Base-by-base conservation (phyloP, 2,329 filamentous ascomycete genomes). In the Ophiostoma pallidulum region DNA sequence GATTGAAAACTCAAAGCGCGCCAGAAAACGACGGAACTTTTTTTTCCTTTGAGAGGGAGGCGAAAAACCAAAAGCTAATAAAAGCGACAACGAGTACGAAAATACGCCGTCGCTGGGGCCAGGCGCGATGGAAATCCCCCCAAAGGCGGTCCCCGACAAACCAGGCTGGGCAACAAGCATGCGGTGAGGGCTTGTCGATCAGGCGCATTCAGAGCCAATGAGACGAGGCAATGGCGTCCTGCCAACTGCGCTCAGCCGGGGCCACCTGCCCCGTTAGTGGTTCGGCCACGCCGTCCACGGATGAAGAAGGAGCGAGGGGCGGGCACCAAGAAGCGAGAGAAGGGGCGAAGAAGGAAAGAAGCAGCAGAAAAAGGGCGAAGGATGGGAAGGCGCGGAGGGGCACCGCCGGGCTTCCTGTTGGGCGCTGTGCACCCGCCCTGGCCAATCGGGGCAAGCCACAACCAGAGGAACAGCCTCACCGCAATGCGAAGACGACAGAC, bases 241-340 rank as follows among this genome's bases (percentile, higher is more conserved):
- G 14, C 5, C 8, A n/a, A 31, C 33, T 38, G 42, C 33, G 33
- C n/a, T 22, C 18, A 22, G 33, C 33, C 20, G 31, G 13, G 29
- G 31, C 29, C 22, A 28, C 29, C 10, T 35, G 33, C 33, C 18
- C 24, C 13, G 36, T 26, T 35, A 26, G 22, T 16, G 36, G 28
- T 36, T 46, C 44, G 44, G 44, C 44, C 26, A 32, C 44, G 44
- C 44, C 44, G 44, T 32, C 26, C 14, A 38, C 35, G 18, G 19
- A 40, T 13, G 28, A 32, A 40, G 44, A 46, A 46, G 36, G 44
- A 32, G 43, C 43, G 28, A 46, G 19, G 36, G n/a, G 8, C n/a
- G n/a, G 33, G 7, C n/a, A 36, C 10, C 12, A 36, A 18, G 33
- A n/a, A 36, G 18, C 33, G n/a, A 8, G 19, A 36, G 18, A 18